Conservation (phyloP, 2,329 filamentous ascomycete species). For the Alternaria rosae region DNA sequence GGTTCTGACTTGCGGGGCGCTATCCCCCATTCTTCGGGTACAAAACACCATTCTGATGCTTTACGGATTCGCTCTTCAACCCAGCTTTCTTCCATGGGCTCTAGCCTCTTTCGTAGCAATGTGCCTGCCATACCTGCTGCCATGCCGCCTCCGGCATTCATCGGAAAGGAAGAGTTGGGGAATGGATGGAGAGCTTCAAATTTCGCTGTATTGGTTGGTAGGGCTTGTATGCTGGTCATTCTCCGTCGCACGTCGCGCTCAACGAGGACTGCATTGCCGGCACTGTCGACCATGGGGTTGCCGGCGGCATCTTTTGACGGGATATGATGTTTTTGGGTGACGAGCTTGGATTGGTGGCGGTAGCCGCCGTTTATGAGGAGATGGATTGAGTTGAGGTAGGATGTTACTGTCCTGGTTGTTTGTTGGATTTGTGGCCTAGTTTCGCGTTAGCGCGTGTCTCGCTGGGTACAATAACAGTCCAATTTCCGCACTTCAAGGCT, state of each 20-base stretch:
- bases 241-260: constrained; percentile 13
- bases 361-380: constrained; percentile 32
- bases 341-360: constrained; percentile 9
- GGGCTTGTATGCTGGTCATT: constrained; percentile 13
- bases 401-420: constrained; percentile 23
- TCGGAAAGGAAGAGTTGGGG: constrained; percentile 34
- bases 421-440: constrained; percentile 30
- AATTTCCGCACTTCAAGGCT: not conserved
- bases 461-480: not conserved
- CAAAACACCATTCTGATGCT: constrained; percentile 39
- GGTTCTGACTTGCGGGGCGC: constrained; percentile 25
- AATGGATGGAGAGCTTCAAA: constrained; percentile 33
- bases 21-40: constrained; percentile 41
- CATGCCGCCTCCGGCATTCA: constrained; percentile 18
- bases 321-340: constrained; percentile 17
- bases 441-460: not conserved
- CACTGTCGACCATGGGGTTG: constrained; percentile 13
- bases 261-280: constrained; percentile 11
- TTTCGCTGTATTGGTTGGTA: constrained; percentile 17
- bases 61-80: constrained; percentile 37
- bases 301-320: constrained; percentile 25
- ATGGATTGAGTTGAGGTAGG: constrained; percentile 27
- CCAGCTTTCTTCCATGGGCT: constrained; percentile 40
- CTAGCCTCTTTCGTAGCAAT: constrained; percentile 37
- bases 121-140: constrained; percentile 29